phyloP scores from a whole-genome alignment of 1,284 basidiomycete species.

The Apiotrichum veenhuisii region DNA sequence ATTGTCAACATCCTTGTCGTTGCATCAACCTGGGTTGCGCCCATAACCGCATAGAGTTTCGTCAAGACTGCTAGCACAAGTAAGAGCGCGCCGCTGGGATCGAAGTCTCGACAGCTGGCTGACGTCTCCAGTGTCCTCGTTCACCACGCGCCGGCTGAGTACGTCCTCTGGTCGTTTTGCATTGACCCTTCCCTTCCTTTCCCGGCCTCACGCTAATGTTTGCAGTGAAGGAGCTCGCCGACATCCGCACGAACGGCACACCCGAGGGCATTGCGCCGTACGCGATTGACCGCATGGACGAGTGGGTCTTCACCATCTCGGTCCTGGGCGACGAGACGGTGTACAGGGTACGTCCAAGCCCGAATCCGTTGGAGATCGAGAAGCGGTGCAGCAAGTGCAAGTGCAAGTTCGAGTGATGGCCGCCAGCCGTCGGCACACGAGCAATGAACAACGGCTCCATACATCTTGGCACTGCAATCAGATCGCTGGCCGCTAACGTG shows the following conservation, averaged over 20 bases:
- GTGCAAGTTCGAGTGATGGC: background rate
- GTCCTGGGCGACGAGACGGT: slow-evolving; percentile 47
- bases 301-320: slow-evolving; percentile 40
- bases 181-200: too few relatives aligned
- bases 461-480: background rate
- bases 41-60: too few relatives aligned
- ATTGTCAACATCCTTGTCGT: too few relatives aligned
- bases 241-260: slow-evolving; percentile 43
- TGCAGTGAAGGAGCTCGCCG: slow-evolving; percentile 47
- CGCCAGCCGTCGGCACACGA: background rate
- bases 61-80: too few relatives aligned
- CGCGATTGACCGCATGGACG: slow-evolving; percentile 31
- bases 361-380: too few relatives aligned
- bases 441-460: background rate
- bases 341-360: slow-evolving; percentile 29
- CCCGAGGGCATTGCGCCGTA: slow-evolving; percentile 41
- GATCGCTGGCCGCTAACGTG: background rate
- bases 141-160: slow-evolving; percentile 16
- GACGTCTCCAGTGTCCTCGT: slow-evolving; percentile 19
- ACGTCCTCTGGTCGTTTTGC: too few relatives aligned
- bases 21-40: too few relatives aligned
- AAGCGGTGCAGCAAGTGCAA: too few relatives aligned
- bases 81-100: too few relatives aligned
- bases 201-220: background rate
- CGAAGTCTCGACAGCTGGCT: too few relatives aligned